Evolutionary conservation across 768 basidiomycete genomes (phyloP).

Genomic region (Mycena floridula): DNA sequence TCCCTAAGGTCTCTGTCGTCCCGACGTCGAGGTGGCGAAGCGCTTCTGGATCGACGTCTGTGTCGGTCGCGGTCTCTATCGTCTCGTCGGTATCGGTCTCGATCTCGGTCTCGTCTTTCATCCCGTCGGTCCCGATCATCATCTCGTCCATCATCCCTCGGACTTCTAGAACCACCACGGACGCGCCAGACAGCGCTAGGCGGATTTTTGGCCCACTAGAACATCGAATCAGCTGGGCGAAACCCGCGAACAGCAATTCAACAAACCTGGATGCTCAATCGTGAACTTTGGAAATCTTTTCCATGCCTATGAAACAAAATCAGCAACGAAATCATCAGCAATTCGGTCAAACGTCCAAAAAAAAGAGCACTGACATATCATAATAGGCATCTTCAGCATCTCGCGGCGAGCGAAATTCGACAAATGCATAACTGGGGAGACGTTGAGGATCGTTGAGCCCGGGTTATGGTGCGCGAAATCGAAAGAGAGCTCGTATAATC

Average conservation of each 20-base stretch:
- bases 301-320: slow-evolving; percentile 52
- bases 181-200: slow-evolving; percentile 81
- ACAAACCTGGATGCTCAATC: slow-evolving; percentile 68
- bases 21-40: neutral
- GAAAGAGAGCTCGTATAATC: too few relatives aligned
- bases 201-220: slow-evolving; percentile 79
- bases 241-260: neutral
- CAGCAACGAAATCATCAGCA: neutral
- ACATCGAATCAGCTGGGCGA: neutral
- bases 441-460: slow-evolving; percentile 52
- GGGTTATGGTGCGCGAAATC: slow-evolving; percentile 30
- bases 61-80: slow-evolving; percentile 11
- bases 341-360: neutral
- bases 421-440: slow-evolving; percentile 71
- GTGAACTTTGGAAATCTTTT: slow-evolving; percentile 64
- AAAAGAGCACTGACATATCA: slow-evolving; percentile 54
- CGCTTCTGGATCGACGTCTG: slow-evolving; percentile 1
- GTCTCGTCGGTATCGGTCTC: slow-evolving; percentile 17
- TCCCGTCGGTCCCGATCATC: slow-evolving; percentile 16
- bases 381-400: slow-evolving; percentile 83
- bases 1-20: slow-evolving; percentile 1
- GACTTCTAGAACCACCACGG: slow-evolving; percentile 48
- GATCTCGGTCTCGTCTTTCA: slow-evolving; percentile 12
- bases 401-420: slow-evolving; percentile 73
- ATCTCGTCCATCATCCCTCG: slow-evolving; percentile 34